Evolutionary conservation across 106 monocot species (phyloP).

Genomic region (Hemerocallis citrina): DNA sequence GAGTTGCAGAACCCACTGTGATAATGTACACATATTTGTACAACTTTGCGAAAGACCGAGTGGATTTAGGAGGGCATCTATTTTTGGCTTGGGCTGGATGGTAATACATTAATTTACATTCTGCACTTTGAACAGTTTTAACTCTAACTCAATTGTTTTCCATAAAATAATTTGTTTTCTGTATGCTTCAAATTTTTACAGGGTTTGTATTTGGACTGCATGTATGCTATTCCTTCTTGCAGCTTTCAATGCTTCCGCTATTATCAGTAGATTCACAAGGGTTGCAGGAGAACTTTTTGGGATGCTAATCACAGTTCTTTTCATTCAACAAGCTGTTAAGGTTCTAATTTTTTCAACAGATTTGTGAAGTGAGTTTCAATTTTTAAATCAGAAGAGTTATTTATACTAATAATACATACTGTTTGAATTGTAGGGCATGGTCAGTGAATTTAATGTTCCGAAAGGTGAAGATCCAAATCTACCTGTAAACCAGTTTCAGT

Average conservation of each 20-base stretch:
- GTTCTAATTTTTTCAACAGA: constrained; percentile 18
- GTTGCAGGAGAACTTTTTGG: constrained; percentile 92
- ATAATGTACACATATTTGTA: constrained; percentile 93
- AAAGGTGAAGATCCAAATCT: constrained; percentile 41
- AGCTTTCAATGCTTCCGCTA: constrained; percentile 63
- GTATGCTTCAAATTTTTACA: constrained; percentile 19
- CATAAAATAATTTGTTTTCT: constrained; percentile 13
- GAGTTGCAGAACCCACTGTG: constrained; percentile 94
- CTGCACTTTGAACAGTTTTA: not conserved
- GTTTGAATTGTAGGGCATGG: constrained; percentile 45
- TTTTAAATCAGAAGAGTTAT: not conserved
- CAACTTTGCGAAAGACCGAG: constrained; percentile 59
- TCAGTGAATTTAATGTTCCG: constrained; percentile 66
- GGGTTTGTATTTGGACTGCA: constrained; percentile 98
- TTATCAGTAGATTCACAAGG: constrained; percentile 89
- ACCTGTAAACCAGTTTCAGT: constrained; percentile 61
- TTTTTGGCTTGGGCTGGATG: constrained; percentile 91
- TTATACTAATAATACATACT: not conserved
- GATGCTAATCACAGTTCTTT: constrained; percentile 88
- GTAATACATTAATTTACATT: constrained; percentile 37
- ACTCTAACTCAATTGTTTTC: not conserved
- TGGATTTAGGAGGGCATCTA: constrained; percentile 42
- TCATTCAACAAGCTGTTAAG: constrained; percentile 91
- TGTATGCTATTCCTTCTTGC: constrained; percentile 69
- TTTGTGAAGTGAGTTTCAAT: not conserved